These are phyloP conservation scores for Codiaeum variegatum DNA, from an alignment of 441 rosid species.

Conservation along the genomic window DNA sequence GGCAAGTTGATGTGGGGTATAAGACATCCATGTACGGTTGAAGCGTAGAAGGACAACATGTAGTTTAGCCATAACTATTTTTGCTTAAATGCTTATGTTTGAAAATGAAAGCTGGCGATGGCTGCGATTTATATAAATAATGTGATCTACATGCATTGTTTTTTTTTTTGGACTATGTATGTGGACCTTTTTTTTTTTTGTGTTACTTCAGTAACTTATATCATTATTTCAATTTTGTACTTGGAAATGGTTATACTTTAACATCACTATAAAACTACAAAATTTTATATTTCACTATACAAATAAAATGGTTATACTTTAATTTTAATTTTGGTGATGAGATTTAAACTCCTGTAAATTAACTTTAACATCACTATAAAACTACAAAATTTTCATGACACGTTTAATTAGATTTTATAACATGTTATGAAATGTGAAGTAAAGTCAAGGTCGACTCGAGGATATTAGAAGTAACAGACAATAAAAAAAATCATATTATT, in stretches of 20 bases:
- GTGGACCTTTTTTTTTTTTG: neutral
- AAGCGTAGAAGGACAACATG: neutral
- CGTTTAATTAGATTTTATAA: no score
- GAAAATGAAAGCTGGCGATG: slow-evolving; percentile 17
- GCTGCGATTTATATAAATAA: neutral
- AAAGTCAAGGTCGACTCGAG: no score
- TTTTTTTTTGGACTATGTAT: neutral
- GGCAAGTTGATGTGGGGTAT: neutral
- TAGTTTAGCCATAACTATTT: neutral
- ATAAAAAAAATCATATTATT: no score
- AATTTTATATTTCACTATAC: no score
- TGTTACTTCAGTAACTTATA: neutral
- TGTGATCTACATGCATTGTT: neutral
- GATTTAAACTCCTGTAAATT: no score
- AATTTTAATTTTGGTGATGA: no score
- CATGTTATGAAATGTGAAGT: no score
- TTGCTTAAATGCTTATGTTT: neutral
- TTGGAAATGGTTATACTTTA: neutral
- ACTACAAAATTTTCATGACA: no score
- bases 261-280: no score
- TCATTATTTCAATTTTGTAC: neutral
- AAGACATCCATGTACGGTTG: neutral
- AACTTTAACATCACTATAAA: no score
- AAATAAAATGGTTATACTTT: no score
- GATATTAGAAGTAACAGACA: no score